These are phyloP conservation scores for Kandelia obovata DNA, from an alignment of 345 rosid genomes.

Conservation along the genomic window DNA sequence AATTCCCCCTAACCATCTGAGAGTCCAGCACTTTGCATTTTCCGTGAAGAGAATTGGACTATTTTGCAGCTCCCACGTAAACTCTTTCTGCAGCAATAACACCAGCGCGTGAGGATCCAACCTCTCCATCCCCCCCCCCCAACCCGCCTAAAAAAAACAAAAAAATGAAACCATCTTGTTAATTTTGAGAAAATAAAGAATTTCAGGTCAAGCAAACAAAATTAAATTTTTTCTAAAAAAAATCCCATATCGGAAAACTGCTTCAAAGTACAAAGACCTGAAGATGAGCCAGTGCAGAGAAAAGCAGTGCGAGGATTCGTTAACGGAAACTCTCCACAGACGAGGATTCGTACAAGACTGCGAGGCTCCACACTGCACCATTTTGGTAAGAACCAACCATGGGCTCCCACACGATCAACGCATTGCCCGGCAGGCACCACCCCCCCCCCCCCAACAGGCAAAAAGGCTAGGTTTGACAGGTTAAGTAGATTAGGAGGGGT, in stretches of 20 bases:
- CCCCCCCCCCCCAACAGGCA: background rate
- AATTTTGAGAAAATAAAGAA: background rate
- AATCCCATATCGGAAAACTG: background rate
- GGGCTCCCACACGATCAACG: constrained; percentile 22
- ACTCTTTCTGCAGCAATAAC: constrained; percentile 33
- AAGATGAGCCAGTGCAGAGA: constrained; percentile 21
- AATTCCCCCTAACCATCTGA: constrained; percentile 22
- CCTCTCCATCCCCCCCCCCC: too few species aligned
- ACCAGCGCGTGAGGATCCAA: background rate
- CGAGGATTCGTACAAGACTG: constrained; percentile 43
- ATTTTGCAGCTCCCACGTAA: constrained; percentile 29
- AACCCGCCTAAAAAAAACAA: too few species aligned
- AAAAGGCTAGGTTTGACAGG: background rate
- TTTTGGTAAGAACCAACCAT: constrained; percentile 15
- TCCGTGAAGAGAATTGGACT: constrained; percentile 22
- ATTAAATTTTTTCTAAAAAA: background rate
- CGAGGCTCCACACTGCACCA: constrained; percentile 52
- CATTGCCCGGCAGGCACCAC: constrained; percentile 15
- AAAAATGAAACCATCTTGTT: background rate
- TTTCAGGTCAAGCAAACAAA: background rate
- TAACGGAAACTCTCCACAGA: constrained; percentile 25
- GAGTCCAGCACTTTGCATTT: constrained; percentile 20
- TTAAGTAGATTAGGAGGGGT: background rate
- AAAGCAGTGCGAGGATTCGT: constrained; percentile 22
- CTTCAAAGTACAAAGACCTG: background rate